A percentile compares a stretch with the other conserved stretches of the same genome.
Conservation (phyloP, 192 early-diverging fungal species). For the Podila minutissima region DNA sequence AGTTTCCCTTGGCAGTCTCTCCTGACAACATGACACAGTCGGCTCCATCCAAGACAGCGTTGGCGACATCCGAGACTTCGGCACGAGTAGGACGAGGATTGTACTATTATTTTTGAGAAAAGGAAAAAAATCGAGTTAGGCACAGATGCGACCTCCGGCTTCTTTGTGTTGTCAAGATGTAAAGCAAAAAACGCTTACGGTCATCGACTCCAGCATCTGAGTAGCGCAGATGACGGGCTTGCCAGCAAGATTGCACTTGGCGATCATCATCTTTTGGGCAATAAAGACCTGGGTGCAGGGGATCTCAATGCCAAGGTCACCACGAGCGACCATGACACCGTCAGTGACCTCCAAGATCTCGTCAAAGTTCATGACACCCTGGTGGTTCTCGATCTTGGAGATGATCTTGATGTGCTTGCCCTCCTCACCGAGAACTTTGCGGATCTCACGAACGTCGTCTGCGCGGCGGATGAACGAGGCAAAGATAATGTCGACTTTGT, state of each 20-base stretch:
- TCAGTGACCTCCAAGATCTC: conserved; percentile 94
- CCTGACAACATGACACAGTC: conserved; percentile 99
- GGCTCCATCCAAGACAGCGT: conserved; percentile 96
- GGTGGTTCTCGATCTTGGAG: conserved; percentile 97
- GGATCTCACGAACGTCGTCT: conserved; percentile 90
- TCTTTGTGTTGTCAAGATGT: not conserved
- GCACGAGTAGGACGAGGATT: conserved; percentile 98
- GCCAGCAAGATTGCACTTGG: conserved; percentile 96
- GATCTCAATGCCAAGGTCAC: conserved; percentile 98
- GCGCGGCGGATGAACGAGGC: conserved; percentile 97
- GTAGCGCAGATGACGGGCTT: conserved; percentile 98
- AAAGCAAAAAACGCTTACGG: conserved; percentile 54
- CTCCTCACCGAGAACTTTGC: conserved; percentile 80
- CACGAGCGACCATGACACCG: conserved; percentile 99
- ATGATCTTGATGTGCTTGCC: conserved; percentile 95
- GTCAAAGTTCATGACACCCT: conserved; percentile 98
- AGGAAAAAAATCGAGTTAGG: not conserved
- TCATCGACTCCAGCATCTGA: conserved; percentile 98
- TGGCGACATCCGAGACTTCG: conserved; percentile 98
- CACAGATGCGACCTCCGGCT: not conserved
- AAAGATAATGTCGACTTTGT: conserved; percentile 94
- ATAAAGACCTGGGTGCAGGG: conserved; percentile 92
- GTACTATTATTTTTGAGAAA: conserved; percentile 35
- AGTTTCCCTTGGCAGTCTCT: conserved; percentile 96
- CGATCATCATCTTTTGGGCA: conserved; percentile 98